Percentiles rank a stretch among this genome's conserved stretches.
These are phyloP conservation scores for Globisporangium alternatum DNA, from an alignment of 352 stramenopile genomes.

Conservation along the genomic window DNA sequence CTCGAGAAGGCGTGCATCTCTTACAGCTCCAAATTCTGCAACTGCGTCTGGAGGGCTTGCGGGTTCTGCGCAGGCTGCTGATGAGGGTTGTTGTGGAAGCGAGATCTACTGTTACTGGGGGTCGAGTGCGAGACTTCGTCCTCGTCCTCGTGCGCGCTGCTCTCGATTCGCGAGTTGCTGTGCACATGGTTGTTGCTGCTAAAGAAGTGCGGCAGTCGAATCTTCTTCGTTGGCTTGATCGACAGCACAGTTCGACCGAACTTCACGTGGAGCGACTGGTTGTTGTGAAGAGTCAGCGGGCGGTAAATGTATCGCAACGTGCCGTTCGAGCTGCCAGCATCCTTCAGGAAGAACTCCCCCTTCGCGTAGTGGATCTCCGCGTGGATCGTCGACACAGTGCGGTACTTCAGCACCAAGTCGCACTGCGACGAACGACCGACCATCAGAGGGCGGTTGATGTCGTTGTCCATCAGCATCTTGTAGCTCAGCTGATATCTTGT, in stretches of 20 bases:
- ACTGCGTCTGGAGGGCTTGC: constrained; percentile 50
- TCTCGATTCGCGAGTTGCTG: constrained; percentile 53
- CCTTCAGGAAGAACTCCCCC: constrained; percentile 93
- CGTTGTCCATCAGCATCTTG: constrained; percentile 91
- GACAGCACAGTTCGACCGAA: constrained; percentile 84
- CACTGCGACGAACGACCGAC: constrained; percentile 92
- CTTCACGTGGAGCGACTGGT: constrained; percentile 86
- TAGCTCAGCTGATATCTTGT: constrained; percentile 86
- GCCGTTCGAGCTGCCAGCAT: constrained; percentile 93
- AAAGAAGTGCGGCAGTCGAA: constrained; percentile 83
- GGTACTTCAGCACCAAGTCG: constrained; percentile 95
- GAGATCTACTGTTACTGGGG: constrained; percentile 67
- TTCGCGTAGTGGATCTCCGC: constrained; percentile 92
- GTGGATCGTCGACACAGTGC: constrained; percentile 93
- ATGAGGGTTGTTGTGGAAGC: constrained; percentile 40
- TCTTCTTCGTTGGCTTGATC: constrained; percentile 89
- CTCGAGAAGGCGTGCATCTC: constrained; percentile 10
- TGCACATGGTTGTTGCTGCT: constrained; percentile 49
- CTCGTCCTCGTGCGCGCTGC: constrained; percentile 59
- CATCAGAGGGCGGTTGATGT: constrained; percentile 89
- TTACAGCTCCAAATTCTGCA: constrained; percentile 84
- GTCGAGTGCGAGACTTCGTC: constrained; percentile 57
- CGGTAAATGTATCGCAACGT: constrained; percentile 93
- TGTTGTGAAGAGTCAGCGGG: constrained; percentile 89
- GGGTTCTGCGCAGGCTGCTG: constrained; percentile 34